Evolutionary conservation across 2,329 filamentous ascomycete species (phyloP).

Genomic region (Metarhizium anisopliae): DNA sequence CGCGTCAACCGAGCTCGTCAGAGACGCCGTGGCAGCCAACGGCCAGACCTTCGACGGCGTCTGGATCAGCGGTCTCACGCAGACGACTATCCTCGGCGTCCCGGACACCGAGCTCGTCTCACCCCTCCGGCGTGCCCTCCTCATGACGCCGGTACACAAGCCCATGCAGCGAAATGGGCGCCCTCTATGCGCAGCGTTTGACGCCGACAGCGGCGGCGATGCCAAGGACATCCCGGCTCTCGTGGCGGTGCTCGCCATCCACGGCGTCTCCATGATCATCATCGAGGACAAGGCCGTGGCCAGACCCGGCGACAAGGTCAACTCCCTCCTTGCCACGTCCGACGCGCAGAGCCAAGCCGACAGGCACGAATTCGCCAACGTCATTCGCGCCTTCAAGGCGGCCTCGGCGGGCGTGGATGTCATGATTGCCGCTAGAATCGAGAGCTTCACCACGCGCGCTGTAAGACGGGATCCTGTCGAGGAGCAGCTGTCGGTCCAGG

Average conservation of each 20-base stretch:
- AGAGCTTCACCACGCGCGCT: slow-evolving; percentile 3
- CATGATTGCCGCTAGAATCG: slow-evolving; percentile 3
- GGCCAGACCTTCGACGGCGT: slow-evolving; percentile 18
- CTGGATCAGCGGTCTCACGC: slow-evolving; percentile 6
- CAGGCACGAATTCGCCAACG: slow-evolving; percentile 2
- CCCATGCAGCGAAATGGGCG: not conserved
- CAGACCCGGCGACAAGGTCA: slow-evolving; percentile 3
- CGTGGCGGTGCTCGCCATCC: not conserved
- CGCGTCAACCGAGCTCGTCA: not conserved
- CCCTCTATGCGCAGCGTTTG: slow-evolving; percentile 2
- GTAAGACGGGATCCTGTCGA: not conserved
- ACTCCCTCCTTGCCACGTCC: slow-evolving; percentile 2
- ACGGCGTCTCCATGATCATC: slow-evolving; percentile 3
- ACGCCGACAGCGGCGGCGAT: slow-evolving; percentile 4
- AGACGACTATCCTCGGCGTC: slow-evolving; percentile 4
- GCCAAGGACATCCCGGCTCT: slow-evolving; percentile 1
- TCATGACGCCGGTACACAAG: not conserved
- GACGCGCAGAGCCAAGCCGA: slow-evolving; percentile 3
- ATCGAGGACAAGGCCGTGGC: slow-evolving; percentile 3
- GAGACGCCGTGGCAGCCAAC: not conserved
- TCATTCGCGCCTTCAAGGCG: not conserved
- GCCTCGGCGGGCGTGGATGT: not conserved
- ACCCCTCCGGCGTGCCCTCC: slow-evolving; percentile 2
- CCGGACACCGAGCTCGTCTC: slow-evolving; percentile 6
- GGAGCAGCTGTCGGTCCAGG: not conserved